Evolutionary conservation across 2,329 filamentous ascomycete genomes (phyloP).

Genomic region (Beauveria scarabaeidicola): DNA sequence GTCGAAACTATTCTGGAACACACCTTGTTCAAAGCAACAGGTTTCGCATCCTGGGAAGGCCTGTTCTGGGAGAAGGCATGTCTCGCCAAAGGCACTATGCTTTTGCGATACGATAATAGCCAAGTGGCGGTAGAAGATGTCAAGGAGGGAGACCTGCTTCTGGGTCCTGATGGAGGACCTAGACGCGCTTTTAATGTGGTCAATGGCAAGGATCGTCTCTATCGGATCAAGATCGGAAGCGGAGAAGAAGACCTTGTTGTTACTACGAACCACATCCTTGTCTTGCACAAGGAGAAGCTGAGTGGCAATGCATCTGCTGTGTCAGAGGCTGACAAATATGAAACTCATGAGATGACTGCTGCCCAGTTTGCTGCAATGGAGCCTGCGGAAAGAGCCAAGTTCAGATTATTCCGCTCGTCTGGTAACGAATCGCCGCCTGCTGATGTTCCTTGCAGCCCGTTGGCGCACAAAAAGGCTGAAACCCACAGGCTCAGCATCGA

Average conservation of each 20-base stretch:
- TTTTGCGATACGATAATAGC: conserved; percentile 35
- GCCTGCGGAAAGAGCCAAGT: conserved; percentile 25
- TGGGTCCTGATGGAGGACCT: conserved; percentile 39
- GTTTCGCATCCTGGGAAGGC: conserved; percentile 95
- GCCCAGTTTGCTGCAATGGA: conserved; percentile 33
- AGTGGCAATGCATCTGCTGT: too few relatives aligned
- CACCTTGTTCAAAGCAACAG: conserved; percentile 92
- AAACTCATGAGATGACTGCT: conserved; percentile 38
- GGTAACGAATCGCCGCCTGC: too few relatives aligned
- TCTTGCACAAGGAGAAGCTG: conserved; percentile 27
- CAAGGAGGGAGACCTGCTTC: conserved; percentile 37
- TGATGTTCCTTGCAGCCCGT: too few relatives aligned
- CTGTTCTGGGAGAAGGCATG: conserved; percentile 75
- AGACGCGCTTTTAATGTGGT: conserved; percentile 42
- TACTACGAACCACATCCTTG: conserved; percentile 40
- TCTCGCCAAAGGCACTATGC: conserved; percentile 34
- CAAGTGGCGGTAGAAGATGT: conserved; percentile 40
- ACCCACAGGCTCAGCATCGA: conserved; percentile 31
- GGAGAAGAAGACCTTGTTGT: conserved; percentile 39
- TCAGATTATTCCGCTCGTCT: conserved; percentile 23
- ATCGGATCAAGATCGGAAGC: conserved; percentile 36
- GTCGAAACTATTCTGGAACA: conserved; percentile 98
- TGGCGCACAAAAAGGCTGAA: background rate
- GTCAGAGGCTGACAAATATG: conserved; percentile 22
- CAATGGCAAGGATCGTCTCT: conserved; percentile 36